Evolutionary conservation across 345 rosid genomes (phyloP).

Genomic region (Lepidium africanum): DNA sequence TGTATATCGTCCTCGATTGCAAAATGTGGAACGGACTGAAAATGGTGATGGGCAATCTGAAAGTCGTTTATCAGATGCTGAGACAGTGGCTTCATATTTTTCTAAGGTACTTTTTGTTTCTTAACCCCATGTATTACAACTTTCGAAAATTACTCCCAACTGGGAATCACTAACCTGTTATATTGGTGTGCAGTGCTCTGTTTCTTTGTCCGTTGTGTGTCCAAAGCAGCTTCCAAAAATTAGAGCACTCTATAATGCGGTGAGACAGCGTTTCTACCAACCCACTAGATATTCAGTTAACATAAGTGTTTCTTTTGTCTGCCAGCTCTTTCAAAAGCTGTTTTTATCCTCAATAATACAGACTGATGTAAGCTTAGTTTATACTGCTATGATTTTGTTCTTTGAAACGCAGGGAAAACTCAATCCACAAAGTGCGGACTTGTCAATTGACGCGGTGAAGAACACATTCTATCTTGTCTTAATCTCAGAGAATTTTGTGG

Average conservation of each 20-base stretch:
- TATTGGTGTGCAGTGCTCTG: constrained; percentile 54
- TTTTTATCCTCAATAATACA: not conserved
- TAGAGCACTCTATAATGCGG: constrained; percentile 69
- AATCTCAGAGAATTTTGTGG: constrained; percentile 83
- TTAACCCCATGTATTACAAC: not conserved
- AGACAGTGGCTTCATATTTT: constrained; percentile 74
- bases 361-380: constrained; percentile 9
- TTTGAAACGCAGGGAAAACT: constrained; percentile 62
- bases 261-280: constrained; percentile 34
- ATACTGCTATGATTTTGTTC: not conserved
- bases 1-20: constrained; percentile 70
- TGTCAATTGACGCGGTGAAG: constrained; percentile 54
- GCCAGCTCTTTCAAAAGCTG: constrained; percentile 2
- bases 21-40: constrained; percentile 54
- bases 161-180: constrained; percentile 21
- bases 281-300: not conserved
- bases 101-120: constrained; percentile 41
- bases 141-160: not conserved
- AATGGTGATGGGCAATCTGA: constrained; percentile 50
- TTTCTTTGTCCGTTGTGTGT: constrained; percentile 83
- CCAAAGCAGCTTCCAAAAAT: constrained; percentile 90
- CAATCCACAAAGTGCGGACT: constrained; percentile 56
- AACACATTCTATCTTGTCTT: constrained; percentile 76
- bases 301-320: not conserved
- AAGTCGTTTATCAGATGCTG: constrained; percentile 81